A percentile compares a stretch with the other conserved stretches of the same genome.
phyloP scores from a whole-genome alignment of 1,139 yeast species.

The Sugiyamaella pinicola region DNA sequence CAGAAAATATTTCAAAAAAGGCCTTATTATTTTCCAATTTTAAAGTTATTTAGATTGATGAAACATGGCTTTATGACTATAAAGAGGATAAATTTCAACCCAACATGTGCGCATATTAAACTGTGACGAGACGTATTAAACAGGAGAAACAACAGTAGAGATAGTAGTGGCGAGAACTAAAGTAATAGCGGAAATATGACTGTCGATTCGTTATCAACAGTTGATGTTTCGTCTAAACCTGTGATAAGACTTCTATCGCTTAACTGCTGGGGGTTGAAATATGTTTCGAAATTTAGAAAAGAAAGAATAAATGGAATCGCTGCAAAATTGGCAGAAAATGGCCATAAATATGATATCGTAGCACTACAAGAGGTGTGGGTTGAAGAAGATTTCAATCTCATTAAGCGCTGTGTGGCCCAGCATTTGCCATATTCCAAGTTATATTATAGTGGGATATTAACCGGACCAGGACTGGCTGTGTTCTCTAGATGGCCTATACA shows the following conservation, averaged over 20 bases:
- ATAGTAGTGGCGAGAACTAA: too few relatives aligned
- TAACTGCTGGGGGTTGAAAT: conserved; percentile 63
- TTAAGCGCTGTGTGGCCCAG: conserved; percentile 50
- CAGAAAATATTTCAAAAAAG: background rate
- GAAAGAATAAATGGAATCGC: conserved; percentile 76
- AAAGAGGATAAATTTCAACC: background rate
- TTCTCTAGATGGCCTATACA: conserved; percentile 82
- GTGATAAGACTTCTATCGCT: conserved; percentile 26
- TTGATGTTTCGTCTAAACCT: background rate
- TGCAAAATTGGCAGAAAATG: conserved; percentile 53
- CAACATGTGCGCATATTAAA: background rate
- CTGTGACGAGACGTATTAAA: too few relatives aligned
- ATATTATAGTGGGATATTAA: conserved; percentile 78
- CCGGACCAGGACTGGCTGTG: conserved; percentile 93
- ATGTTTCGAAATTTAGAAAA: conserved; percentile 67
- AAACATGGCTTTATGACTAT: background rate
- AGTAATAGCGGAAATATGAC: background rate
- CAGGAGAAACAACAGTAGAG: too few relatives aligned
- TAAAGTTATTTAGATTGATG: too few relatives aligned
- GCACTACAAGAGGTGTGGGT: conserved; percentile 96
- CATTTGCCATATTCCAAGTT: conserved; percentile 66
- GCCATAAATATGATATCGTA: conserved; percentile 70
- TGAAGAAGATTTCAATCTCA: conserved; percentile 73
- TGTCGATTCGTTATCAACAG: background rate
- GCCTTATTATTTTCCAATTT: background rate